Evolutionary conservation across 176 grass and related monocot genomes (phyloP).

Genomic region (Oryza longistaminata): DNA sequence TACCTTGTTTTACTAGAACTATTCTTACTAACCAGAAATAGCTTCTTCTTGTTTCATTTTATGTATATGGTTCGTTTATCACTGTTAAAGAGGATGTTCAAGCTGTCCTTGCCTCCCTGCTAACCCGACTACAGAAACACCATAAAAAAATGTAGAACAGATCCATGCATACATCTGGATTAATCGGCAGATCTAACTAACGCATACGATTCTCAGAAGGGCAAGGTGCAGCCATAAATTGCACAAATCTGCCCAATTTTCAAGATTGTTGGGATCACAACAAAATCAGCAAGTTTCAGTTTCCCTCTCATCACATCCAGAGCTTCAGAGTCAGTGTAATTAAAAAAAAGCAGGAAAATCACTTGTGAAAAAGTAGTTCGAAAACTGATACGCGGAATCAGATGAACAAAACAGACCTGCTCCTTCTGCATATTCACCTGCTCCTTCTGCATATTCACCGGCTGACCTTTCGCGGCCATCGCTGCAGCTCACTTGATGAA

Average conservation of each 20-base stretch:
- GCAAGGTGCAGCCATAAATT: background rate
- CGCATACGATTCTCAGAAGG: background rate
- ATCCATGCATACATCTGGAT: background rate
- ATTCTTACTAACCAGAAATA: no score
- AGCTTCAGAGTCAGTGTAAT: no score
- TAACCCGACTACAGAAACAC: background rate
- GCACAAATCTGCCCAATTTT: background rate
- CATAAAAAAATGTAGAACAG: background rate
- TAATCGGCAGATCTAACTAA: background rate
- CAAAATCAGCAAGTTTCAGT: background rate
- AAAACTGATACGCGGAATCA: background rate
- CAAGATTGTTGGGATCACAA: background rate
- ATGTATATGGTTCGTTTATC: background rate
- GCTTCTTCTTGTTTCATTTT: no score
- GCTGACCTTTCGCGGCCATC: constrained; percentile 14
- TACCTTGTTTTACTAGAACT: no score
- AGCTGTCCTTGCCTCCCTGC: background rate
- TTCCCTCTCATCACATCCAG: background rate
- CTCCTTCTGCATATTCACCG: constrained; percentile 38
- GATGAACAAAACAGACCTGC: constrained; percentile 7
- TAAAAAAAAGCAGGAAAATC: background rate
- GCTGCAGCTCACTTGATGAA: constrained; percentile 8
- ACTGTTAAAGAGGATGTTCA: background rate
- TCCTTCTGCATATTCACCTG: constrained; percentile 45
- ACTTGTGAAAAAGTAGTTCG: background rate